Evolutionary conservation across 1,284 basidiomycete genomes (phyloP).

Genomic region (Irpex sp.): DNA sequence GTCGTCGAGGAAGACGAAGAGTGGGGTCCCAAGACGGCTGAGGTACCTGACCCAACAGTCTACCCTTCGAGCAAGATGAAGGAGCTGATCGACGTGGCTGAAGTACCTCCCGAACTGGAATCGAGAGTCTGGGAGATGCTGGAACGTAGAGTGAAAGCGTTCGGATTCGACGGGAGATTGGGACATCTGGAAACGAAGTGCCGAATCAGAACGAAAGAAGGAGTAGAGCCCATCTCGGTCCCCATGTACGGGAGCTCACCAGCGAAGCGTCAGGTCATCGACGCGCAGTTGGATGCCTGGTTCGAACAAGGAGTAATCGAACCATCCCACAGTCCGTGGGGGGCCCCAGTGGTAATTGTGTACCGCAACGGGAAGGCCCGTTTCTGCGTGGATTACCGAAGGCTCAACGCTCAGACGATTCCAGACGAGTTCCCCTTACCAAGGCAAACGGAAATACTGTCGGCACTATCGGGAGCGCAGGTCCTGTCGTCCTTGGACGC

Average conservation of each 20-base stretch:
- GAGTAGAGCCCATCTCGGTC: constrained; percentile 17
- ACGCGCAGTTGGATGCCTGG: constrained; percentile 30
- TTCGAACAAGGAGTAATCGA: constrained; percentile 29
- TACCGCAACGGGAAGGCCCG: constrained; percentile 29
- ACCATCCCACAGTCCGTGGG: constrained; percentile 32
- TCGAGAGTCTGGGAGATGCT: neutral
- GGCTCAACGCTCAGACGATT: too few relatives aligned
- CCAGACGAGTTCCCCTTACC: constrained; percentile 27
- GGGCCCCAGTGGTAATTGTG: constrained; percentile 29
- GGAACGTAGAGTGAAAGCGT: neutral
- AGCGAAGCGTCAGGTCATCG: constrained; percentile 28
- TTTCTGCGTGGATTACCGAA: constrained; percentile 12
- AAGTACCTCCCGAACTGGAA: neutral
- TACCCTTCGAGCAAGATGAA: neutral
- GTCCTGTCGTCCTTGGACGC: constrained; percentile 35
- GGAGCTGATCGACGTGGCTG: constrained; percentile 2
- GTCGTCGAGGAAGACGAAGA: too few relatives aligned
- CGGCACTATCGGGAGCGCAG: constrained; percentile 30
- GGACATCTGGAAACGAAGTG: neutral
- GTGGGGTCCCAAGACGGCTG: constrained; percentile 2
- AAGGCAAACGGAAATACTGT: constrained; percentile 34
- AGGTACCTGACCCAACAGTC: neutral
- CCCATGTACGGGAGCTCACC: constrained; percentile 28
- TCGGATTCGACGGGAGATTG: neutral
- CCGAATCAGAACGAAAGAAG: neutral